A percentile compares a stretch with the other conserved stretches of the same genome.
These are phyloP conservation scores for Cystofilobasidium ferigula DNA, from an alignment of 768 basidiomycete genomes.

Conservation along the genomic window DNA sequence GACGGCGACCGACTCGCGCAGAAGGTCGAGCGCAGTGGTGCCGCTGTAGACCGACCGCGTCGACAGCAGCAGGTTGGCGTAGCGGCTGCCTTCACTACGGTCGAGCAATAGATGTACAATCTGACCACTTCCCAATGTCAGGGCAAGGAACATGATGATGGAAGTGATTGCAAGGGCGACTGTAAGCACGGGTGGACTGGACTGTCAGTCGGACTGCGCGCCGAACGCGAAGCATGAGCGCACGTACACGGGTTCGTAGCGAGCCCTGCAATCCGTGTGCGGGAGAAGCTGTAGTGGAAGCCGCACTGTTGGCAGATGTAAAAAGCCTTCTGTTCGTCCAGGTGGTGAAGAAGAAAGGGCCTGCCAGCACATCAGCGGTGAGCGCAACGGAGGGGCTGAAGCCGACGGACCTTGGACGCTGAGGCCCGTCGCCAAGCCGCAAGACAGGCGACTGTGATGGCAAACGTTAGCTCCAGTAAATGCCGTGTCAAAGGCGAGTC, in stretches of 20 bases:
- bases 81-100: background rate
- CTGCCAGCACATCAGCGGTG: background rate
- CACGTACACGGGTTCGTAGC: conserved; percentile 14
- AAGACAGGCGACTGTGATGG: conserved; percentile 13
- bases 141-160: background rate
- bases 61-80: background rate
- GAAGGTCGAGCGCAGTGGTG: background rate
- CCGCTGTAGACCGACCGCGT: conserved; percentile 45
- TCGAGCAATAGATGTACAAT: conserved; percentile 6
- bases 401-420: conserved; percentile 7
- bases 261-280: conserved; percentile 14
- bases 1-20: background rate
- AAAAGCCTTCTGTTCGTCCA: conserved; percentile 1
- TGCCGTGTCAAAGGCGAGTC: too few relatives aligned
- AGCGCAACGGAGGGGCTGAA: background rate
- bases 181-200: background rate
- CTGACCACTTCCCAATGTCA: conserved; percentile 11
- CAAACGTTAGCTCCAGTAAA: background rate
- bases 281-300: conserved; percentile 17
- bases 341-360: background rate
- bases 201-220: background rate
- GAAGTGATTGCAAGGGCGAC: conserved; percentile 6
- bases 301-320: conserved; percentile 12
- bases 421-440: conserved; percentile 3
- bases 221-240: too few relatives aligned